Base-by-base conservation (phyloP, 352 stramenopile species). In the Pythium rishiriense region DNA sequence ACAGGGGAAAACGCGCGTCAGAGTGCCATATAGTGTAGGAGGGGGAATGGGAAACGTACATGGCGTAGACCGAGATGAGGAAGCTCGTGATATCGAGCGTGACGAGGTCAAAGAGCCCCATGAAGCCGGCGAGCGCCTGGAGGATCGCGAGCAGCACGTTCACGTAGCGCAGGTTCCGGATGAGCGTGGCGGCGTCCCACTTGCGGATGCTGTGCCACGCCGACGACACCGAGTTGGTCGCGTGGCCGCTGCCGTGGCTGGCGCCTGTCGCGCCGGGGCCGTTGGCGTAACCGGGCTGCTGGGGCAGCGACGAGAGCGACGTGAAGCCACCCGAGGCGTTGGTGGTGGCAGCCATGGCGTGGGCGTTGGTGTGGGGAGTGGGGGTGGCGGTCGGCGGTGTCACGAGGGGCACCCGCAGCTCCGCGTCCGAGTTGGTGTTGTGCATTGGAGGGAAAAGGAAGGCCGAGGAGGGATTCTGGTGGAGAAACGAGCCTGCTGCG, bases 61-160 rank as follows among this genome's bases (percentile, higher is more conserved):
- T 89, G 69, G 85, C 79, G 72, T 95, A 95, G 65, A 91, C 70
- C 12, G 85, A 91, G 61, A 95, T 93, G 59, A 95, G 67, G 58
- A 95, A 95, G 70, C 79, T 91, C 62, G 87, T 95, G 69, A 95
- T 76, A 66, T 95, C 85, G 60, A 95, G 81, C 68, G 83, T 75
- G 49, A 90, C 79, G 65, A 95, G 74, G 63, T 95, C 85, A 61
- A 95, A 95, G 45, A 95, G 81, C 21, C 87, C 87, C 50, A 92
- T 64, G 69, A 95, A 94, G 24, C 87, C 87, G 17, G 85, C 82
- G 58, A 95, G 77, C 45, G 85, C 83, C 63, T 94, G 87, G 29
- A 95, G 76, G 51, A 90, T 74, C 60, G 87, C 83, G 43, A 95
- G 70, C 21, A 93, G 56, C 41, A 94, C 83, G 65, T 95, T 95